phyloP scores from a whole-genome alignment of 371 early-diverging fungal species.

The Rhizomucor pusillus region DNA sequence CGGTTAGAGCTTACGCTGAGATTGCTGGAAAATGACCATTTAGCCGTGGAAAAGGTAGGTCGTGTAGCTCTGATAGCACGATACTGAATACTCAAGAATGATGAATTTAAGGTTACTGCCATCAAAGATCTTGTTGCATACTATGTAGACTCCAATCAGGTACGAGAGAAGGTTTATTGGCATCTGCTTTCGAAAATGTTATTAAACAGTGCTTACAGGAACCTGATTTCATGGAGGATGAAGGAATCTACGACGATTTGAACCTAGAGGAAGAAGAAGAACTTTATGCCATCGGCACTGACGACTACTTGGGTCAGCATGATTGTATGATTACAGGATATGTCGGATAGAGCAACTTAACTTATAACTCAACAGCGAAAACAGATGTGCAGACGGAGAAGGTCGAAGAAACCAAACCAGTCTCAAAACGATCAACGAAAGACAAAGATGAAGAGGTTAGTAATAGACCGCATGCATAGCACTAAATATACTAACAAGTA shows the following conservation, averaged over 20 bases:
- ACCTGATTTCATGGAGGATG: conserved; percentile 89
- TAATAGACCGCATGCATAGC: background rate
- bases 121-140: conserved; percentile 88
- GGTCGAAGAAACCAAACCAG: conserved; percentile 26
- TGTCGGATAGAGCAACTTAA: background rate
- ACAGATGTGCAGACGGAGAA: conserved; percentile 18
- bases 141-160: conserved; percentile 86
- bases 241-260: conserved; percentile 89
- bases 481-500: background rate
- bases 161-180: conserved; percentile 8
- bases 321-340: conserved; percentile 23
- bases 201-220: conserved; percentile 40
- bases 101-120: conserved; percentile 49
- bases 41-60: conserved; percentile 76
- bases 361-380: conserved; percentile 16
- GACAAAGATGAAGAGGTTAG: conserved; percentile 24
- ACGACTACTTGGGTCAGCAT: conserved; percentile 39
- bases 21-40: conserved; percentile 87
- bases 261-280: conserved; percentile 89
- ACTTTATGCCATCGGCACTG: conserved; percentile 60
- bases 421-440: conserved; percentile 23
- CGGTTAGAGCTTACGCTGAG: conserved; percentile 89
- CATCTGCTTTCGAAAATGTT: background rate
- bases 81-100: background rate
- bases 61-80: background rate